phyloP scores from a whole-genome alignment of 345 rosid species.

The Cardamine occulta region DNA sequence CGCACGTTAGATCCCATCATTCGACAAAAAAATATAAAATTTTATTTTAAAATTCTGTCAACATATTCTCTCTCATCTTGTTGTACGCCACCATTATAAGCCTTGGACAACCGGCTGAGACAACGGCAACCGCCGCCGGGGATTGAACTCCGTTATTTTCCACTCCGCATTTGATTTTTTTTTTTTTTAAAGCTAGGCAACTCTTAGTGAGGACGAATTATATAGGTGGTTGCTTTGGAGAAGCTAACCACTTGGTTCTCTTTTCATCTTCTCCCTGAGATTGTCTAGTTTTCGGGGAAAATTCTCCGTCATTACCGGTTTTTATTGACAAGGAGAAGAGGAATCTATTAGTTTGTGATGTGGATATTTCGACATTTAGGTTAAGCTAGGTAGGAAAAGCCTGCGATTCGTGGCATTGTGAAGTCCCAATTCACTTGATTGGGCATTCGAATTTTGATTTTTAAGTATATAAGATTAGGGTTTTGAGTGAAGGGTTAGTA shows the following conservation, averaged over 20 bases:
- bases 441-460: neutral
- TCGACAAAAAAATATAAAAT: neutral
- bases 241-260: neutral
- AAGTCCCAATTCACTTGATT: conserved; percentile 4
- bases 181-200: neutral
- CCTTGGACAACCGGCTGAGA: neutral
- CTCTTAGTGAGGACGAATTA: neutral
- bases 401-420: neutral
- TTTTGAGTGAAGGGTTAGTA: no score
- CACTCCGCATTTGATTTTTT: neutral
- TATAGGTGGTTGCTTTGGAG: neutral
- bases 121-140: conserved; percentile 5
- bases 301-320: neutral
- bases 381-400: conserved; percentile 1
- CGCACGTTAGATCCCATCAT: conserved; percentile 32
- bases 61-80: neutral
- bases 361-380: conserved; percentile 3
- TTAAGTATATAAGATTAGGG: neutral
- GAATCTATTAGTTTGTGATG: neutral
- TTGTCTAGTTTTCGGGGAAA: neutral
- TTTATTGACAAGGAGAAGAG: neutral
- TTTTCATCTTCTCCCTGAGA: neutral
- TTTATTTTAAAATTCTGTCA: neutral
- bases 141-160: neutral
- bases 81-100: neutral